Conservation (phyloP, 352 stramenopile species). For the Phytophthora fragariaefolia region DNA sequence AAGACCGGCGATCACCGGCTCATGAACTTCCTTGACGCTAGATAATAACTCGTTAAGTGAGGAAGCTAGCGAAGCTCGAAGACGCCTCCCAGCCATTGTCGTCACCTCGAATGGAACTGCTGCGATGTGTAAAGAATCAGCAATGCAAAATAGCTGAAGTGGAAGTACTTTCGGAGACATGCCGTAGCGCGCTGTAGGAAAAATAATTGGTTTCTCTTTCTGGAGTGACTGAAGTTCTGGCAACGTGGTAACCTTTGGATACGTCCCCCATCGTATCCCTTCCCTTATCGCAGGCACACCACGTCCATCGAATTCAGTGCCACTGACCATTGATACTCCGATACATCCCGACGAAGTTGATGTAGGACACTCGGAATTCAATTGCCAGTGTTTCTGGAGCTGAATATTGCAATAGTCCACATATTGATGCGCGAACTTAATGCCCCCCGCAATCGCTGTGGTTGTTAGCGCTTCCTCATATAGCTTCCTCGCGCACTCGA, state of each 20-base stretch:
- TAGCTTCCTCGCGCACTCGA: conserved; percentile 65
- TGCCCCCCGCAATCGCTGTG: conserved; percentile 43
- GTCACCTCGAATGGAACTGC: conserved; percentile 86
- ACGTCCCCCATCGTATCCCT: conserved; percentile 70
- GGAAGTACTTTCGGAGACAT: conserved; percentile 76
- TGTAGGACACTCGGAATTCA: conserved; percentile 65
- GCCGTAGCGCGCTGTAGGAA: conserved; percentile 76
- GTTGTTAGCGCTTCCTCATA: conserved; percentile 54
- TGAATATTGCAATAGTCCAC: conserved; percentile 76
- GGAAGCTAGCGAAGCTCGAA: conserved; percentile 50
- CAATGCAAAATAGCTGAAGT: conserved; percentile 76
- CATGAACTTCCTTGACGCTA: conserved; percentile 22
- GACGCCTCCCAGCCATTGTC: conserved; percentile 81
- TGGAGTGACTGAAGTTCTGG: conserved; percentile 74
- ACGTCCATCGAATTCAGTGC: conserved; percentile 77
- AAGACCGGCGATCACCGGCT: conserved; percentile 75
- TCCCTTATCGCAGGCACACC: conserved; percentile 69
- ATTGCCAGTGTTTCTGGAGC: conserved; percentile 70
- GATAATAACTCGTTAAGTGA: conserved; percentile 36
- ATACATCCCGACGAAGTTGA: conserved; percentile 84
- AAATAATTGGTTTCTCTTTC: conserved; percentile 84
- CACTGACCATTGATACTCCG: conserved; percentile 85
- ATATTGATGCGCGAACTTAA: conserved; percentile 76
- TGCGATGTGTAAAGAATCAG: conserved; percentile 60
- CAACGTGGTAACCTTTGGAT: conserved; percentile 78